phyloP scores from a whole-genome alignment of 2,329 filamentous ascomycete genomes.

The Rhynchosporium secalis region DNA sequence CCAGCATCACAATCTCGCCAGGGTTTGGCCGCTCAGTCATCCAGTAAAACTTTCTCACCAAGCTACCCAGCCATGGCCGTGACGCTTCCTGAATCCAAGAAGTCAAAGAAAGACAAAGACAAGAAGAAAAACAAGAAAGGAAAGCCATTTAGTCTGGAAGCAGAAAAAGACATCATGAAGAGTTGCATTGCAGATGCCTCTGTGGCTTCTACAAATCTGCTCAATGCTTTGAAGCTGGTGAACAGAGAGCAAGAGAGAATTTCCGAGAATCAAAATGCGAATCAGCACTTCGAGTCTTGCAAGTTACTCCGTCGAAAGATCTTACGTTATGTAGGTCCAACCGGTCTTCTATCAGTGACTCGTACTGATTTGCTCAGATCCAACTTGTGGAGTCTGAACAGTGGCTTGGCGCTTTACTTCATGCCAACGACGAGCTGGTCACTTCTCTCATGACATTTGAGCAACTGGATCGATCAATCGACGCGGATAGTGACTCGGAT shows the following conservation, averaged over 20 bases:
- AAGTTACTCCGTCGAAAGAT: conserved; percentile 83
- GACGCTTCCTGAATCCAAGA: conserved; percentile 38
- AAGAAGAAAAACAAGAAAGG: conserved; percentile 56
- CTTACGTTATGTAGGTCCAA: conserved; percentile 68
- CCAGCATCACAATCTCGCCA: conserved; percentile 27
- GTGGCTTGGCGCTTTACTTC: conserved; percentile 85
- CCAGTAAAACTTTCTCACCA: conserved; percentile 25
- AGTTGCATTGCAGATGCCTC: conserved; percentile 85
- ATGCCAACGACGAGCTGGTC: conserved; percentile 95
- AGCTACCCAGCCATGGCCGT: conserved; percentile 15
- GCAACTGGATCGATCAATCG: conserved; percentile 84
- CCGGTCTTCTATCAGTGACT: neutral
- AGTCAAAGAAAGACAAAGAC: conserved; percentile 42
- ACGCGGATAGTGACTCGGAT: conserved; percentile 71
- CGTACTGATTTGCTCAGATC: conserved; percentile 53
- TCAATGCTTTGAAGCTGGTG: conserved; percentile 84
- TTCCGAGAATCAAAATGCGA: conserved; percentile 76
- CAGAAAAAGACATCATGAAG: conserved; percentile 84
- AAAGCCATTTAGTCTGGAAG: conserved; percentile 77
- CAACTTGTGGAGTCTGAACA: conserved; percentile 89
- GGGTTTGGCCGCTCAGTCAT: conserved; percentile 22
- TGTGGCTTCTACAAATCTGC: conserved; percentile 85
- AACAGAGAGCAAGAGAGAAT: conserved; percentile 88
- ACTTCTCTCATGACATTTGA: conserved; percentile 92
- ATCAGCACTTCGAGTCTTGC: conserved; percentile 79